Evolutionary conservation across 129 eudicot genomes (phyloP).

Genomic region (Chrysanthemum seticuspe): DNA sequence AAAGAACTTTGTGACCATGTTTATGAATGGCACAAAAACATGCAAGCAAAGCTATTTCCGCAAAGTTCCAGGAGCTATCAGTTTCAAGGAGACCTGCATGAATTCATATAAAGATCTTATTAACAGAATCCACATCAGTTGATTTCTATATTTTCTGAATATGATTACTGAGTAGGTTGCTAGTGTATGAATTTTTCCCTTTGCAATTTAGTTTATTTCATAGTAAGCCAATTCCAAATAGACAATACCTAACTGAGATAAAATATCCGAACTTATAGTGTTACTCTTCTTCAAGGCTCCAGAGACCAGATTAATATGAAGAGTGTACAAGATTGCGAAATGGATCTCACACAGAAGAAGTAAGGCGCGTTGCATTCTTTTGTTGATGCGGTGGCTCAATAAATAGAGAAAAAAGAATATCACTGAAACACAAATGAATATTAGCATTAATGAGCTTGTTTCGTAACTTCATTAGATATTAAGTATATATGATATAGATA

Average conservation of each 20-base stretch:
- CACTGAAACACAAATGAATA: conserved; percentile 59
- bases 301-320: conserved; percentile 75
- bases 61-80: conserved; percentile 78
- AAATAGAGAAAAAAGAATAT: conserved; percentile 88
- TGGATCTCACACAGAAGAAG: conserved; percentile 96
- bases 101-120: conserved; percentile 17
- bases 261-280: conserved; percentile 61
- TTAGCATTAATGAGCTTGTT: conserved; percentile 16
- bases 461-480: conserved; percentile 1
- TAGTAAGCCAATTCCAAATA: conserved; percentile 2
- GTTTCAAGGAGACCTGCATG: conserved; percentile 71
- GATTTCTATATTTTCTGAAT: too few species aligned
- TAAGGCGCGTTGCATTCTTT: conserved; percentile 59
- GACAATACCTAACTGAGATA: conserved; percentile 82
- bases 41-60: conserved; percentile 85
- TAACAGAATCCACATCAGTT: neutral
- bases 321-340: conserved; percentile 83
- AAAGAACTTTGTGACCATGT: conserved; percentile 85
- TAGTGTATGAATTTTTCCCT: too few species aligned
- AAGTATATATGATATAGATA: conserved; percentile 6
- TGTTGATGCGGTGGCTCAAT: conserved; percentile 77
- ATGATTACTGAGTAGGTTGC: too few species aligned
- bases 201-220: neutral
- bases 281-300: conserved; percentile 55
- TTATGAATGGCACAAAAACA: conserved; percentile 93